Conservation (phyloP, 495 filamentous ascomycete genomes). For the Cryomyces antarcticus region DNA sequence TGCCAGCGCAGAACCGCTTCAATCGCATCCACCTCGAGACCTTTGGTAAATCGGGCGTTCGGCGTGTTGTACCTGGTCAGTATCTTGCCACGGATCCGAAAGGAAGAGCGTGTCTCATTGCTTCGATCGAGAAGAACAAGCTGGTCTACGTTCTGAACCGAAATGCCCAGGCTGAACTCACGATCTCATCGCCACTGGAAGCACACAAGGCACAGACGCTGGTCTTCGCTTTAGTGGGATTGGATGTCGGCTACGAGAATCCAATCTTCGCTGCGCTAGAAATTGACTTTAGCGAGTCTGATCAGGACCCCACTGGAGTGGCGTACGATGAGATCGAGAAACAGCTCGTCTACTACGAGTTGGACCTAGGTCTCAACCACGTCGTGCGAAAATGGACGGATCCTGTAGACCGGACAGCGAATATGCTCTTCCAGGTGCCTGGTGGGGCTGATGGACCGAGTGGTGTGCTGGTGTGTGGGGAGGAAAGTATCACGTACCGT, state of each 20-base stretch:
- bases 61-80: conserved; percentile 84
- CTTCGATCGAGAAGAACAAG: conserved; percentile 95
- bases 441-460: conserved; percentile 86
- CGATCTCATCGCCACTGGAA: conserved; percentile 93
- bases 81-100: conserved; percentile 89
- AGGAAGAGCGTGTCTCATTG: conserved; percentile 82
- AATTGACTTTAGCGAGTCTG: conserved; percentile 76
- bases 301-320: conserved; percentile 75
- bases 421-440: conserved; percentile 84
- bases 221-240: conserved; percentile 63
- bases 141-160: conserved; percentile 97
- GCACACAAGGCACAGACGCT: conserved; percentile 89
- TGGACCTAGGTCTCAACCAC: conserved; percentile 91
- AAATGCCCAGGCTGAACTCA: conserved; percentile 80
- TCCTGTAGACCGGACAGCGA: conserved; percentile 73
- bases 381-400: conserved; percentile 93
- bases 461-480: conserved; percentile 83
- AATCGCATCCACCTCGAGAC: conserved; percentile 84
- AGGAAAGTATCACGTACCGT: conserved; percentile 85
- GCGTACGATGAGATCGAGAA: conserved; percentile 71
- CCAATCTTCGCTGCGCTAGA: conserved; percentile 90
- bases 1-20: conserved; percentile 70
- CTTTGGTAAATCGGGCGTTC: conserved; percentile 91
- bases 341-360: conserved; percentile 84
- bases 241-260: conserved; percentile 94